A percentile compares a stretch with the other conserved stretches of the same genome.
Evolutionary conservation across 78 protist species (phyloP).

Genomic region (Dictyostelium capitatum): DNA sequence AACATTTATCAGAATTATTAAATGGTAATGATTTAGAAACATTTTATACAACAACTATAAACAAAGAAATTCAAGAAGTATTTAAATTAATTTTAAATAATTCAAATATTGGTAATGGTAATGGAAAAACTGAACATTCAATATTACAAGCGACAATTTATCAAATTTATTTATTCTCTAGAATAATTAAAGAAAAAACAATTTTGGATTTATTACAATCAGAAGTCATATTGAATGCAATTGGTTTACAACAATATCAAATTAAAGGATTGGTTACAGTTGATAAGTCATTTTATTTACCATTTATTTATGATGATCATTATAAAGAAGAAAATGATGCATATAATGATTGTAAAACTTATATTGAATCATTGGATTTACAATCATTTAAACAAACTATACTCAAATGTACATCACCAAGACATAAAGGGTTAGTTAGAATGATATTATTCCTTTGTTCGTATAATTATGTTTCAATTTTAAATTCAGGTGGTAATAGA

Average conservation of each 20-base stretch:
- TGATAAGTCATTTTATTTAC: conserved; percentile 11
- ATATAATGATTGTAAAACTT: neutral
- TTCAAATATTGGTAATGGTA: no score
- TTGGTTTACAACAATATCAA: neutral
- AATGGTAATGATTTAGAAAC: neutral
- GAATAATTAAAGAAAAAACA: neutral
- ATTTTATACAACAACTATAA: neutral
- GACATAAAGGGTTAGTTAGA: conserved; percentile 36
- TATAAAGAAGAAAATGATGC: neutral
- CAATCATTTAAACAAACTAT: neutral
- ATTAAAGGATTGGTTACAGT: neutral
- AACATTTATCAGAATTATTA: neutral
- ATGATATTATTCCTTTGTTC: conserved; percentile 15
- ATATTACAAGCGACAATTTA: neutral
- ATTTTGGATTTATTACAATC: conserved; percentile 13
- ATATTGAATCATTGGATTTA: neutral
- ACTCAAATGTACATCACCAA: neutral
- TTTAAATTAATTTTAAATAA: neutral
- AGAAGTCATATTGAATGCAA: neutral
- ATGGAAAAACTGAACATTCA: neutral
- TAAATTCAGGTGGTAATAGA: neutral
- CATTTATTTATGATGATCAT: conserved; percentile 21
- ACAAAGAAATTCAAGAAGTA: conserved; percentile 13
- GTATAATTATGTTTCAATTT: neutral
- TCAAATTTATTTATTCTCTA: conserved; percentile 21